A percentile compares a stretch with the other conserved stretches of the same genome.
phyloP scores from a whole-genome alignment of 2,329 filamentous ascomycete genomes.

The Aureobasidium namibiae region DNA sequence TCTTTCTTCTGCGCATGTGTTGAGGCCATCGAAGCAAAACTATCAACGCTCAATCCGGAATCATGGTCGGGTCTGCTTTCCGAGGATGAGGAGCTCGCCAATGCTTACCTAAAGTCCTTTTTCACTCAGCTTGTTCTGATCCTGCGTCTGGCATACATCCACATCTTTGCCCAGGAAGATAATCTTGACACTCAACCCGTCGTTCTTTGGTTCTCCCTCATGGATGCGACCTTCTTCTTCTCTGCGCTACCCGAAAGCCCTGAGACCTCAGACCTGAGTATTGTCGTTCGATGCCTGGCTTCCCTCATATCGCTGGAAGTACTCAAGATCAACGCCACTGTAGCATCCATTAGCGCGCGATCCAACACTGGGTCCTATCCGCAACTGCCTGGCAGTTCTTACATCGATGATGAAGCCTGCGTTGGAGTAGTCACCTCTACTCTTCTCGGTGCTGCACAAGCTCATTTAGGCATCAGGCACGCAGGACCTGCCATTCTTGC shows the following conservation, averaged over 20 bases:
- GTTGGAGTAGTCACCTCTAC: constrained; percentile 66
- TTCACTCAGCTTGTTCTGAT: constrained; percentile 64
- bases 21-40: constrained; percentile 22
- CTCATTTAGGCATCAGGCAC: constrained; percentile 20
- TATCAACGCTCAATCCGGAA: constrained; percentile 30
- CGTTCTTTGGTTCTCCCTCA: constrained; percentile 65
- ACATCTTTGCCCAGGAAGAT: constrained; percentile 26
- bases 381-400: constrained; percentile 39
- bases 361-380: constrained; percentile 16
- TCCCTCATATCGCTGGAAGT: constrained; percentile 64
- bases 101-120: constrained; percentile 54
- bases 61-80: constrained; percentile 41
- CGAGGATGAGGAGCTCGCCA: constrained; percentile 48
- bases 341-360: constrained; percentile 40
- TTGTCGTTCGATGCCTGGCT: constrained; percentile 55
- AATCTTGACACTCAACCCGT: constrained; percentile 39
- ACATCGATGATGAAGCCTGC: constrained; percentile 60
- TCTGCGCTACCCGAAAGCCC: constrained; percentile 45
- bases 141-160: constrained; percentile 46
- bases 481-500: constrained; percentile 69
- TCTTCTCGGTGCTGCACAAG: constrained; percentile 55
- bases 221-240: constrained; percentile 62
- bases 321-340: constrained; percentile 57
- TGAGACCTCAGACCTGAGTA: neutral
- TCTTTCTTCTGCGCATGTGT: constrained; percentile 18